phyloP scores from a whole-genome alignment of 805 yeast species.

The Blastobotrys chiropterorum region DNA sequence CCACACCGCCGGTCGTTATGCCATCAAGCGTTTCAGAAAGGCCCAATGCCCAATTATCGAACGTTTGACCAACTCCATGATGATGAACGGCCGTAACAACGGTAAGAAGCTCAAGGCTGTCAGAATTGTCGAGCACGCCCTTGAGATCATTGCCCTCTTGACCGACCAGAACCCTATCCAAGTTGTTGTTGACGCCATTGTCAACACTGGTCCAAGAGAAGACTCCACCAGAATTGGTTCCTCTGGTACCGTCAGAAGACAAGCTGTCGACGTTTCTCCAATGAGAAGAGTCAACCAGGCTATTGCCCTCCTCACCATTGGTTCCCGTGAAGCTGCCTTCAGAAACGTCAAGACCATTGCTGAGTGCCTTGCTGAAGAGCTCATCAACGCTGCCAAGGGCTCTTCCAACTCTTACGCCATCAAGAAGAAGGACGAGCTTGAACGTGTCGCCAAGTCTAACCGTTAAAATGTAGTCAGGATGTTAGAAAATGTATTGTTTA shows the following conservation, averaged over 20 bases:
- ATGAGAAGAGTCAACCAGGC: slow-evolving; percentile 99
- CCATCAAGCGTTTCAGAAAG: slow-evolving; percentile 99
- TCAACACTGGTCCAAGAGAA: slow-evolving; percentile 99
- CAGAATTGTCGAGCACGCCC: slow-evolving; percentile 98
- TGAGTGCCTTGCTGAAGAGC: slow-evolving; percentile 99
- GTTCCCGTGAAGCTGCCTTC: slow-evolving; percentile 99
- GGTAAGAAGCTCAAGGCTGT: slow-evolving; percentile 99
- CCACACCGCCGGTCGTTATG: slow-evolving; percentile 99
- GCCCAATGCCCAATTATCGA: slow-evolving; percentile 99
- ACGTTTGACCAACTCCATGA: slow-evolving; percentile 98
- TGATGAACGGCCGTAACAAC: slow-evolving; percentile 99
- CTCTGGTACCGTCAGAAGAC: slow-evolving; percentile 99
- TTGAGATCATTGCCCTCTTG: slow-evolving; percentile 94
- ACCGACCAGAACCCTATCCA: slow-evolving; percentile 99
- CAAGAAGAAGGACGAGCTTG: slow-evolving; percentile 99
- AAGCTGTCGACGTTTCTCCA: slow-evolving; percentile 99
- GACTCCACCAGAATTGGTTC: slow-evolving; percentile 99
- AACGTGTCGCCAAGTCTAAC: slow-evolving; percentile 99
- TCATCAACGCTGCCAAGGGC: slow-evolving; percentile 99
- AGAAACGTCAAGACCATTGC: slow-evolving; percentile 99
- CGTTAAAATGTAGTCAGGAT: slow-evolving; percentile 63
- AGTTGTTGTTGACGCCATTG: slow-evolving; percentile 97
- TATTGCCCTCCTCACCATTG: slow-evolving; percentile 93
- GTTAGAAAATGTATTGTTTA: slow-evolving; percentile 8
- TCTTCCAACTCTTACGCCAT: slow-evolving; percentile 99